Base-by-base conservation (phyloP, 805 yeast genomes). In the Komagataella kurtzmanii region DNA sequence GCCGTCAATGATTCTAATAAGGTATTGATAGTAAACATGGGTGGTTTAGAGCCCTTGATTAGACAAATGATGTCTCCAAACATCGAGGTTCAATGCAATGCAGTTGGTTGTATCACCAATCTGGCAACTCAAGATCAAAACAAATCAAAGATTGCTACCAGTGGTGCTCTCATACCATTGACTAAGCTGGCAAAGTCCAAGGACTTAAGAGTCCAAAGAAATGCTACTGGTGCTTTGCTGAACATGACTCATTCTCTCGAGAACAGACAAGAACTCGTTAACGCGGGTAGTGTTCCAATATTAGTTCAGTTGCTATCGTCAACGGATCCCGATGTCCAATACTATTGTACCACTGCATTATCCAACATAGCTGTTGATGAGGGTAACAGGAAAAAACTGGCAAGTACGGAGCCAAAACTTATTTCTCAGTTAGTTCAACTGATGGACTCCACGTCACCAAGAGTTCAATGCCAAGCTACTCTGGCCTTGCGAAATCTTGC, bases 391-490 rank as follows among this genome's bases (percentile, higher is more conserved):
- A 85, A 85, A 65, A 86, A 85, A 61, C 74, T 93, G 58, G 80
- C 97, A 2, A 83, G 88, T 54, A 87, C 96, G 3, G 98, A 93
- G 69, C 97, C 97, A 12, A 84, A 88, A 61, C 76, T 93, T 56
- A 97, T 93, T 10, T 73, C 84, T 54, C 93, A 88, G 64, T 76
- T 93, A 56, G 97, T 93, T 24, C 79, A 79, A 56, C 75, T 93
- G 57, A 91, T 93, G 98, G 95, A 88, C 63, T 86, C 95, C 2
- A 84, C 89, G 10, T 81, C 93, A 48, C 91, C 97, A 44, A 78
- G 98, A 59, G 97, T 93, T 43, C 97, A 93, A 69, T 93, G 99
- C 68, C 99, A 93, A 71, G 98, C 99, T 0, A 95, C 99, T 3
- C 74, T 93, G 56, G 99, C 98, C 1, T 75, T 93, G 58, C 80